phyloP scores from a whole-genome alignment of 2,329 filamentous ascomycete species.

The Diaporthe aspalathi region DNA sequence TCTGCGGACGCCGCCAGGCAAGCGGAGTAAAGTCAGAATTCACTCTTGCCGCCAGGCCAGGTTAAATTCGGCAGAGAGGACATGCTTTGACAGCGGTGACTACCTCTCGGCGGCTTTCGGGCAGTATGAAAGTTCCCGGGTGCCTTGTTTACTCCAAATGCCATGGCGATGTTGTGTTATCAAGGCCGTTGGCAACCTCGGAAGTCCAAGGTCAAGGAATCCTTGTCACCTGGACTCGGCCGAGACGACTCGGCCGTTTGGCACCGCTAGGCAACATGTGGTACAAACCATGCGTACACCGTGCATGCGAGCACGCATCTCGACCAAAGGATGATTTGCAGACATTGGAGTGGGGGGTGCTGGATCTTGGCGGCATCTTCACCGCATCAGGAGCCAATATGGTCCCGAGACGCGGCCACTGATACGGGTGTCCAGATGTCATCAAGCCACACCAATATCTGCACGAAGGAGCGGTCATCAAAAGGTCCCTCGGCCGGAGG shows the following conservation, averaged over 20 bases:
- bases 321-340: background rate
- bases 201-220: background rate
- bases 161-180: no score
- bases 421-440: background rate
- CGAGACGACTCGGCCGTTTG: background rate
- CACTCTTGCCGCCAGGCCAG: no score
- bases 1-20: no score
- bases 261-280: background rate
- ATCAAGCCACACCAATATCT: background rate
- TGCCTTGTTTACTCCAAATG: no score
- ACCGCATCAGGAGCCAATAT: background rate
- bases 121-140: no score
- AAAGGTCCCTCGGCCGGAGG: constrained; percentile 2
- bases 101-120: no score
- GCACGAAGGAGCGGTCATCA: background rate
- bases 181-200: no score
- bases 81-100: no score
- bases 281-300: background rate
- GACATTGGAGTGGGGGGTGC: no score
- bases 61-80: no score
- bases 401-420: background rate
- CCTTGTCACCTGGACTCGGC: background rate
- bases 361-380: background rate
- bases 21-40: no score
- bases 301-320: background rate